A percentile compares a stretch with the other conserved stretches of the same genome.
Evolutionary conservation across 1,284 basidiomycete species (phyloP).

Genomic region (Trichosporon sp.): DNA sequence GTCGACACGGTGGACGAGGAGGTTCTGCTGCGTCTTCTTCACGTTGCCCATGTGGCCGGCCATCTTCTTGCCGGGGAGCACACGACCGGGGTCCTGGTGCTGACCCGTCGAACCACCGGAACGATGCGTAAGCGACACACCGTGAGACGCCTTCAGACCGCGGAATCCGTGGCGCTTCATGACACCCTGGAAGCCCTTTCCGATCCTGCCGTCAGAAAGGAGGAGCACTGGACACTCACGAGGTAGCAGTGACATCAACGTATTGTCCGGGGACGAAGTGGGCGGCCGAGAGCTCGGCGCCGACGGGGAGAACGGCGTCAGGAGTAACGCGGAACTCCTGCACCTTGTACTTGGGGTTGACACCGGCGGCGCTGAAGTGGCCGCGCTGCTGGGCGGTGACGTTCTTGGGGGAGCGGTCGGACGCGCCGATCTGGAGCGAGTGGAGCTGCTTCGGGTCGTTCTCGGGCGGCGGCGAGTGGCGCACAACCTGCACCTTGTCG

Average conservation of each 20-base stretch:
- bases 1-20: constrained; percentile 85
- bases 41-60: constrained; percentile 86
- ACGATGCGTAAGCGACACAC: constrained; percentile 93
- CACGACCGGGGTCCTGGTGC: constrained; percentile 92
- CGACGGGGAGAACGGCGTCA: constrained; percentile 84
- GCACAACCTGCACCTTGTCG: constrained; percentile 52
- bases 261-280: constrained; percentile 98
- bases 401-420: constrained; percentile 63
- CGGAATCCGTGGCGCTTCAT: constrained; percentile 97
- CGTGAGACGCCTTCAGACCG: constrained; percentile 89
- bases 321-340: constrained; percentile 84
- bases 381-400: constrained; percentile 72
- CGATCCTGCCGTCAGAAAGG: constrained; percentile 53
- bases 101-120: constrained; percentile 89
- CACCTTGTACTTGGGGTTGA: constrained; percentile 79
- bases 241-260: constrained; percentile 88
- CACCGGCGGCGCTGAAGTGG: constrained; percentile 77
- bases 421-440: constrained; percentile 78
- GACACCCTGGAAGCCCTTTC: constrained; percentile 93
- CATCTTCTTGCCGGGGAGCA: constrained; percentile 98
- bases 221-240: constrained; percentile 62
- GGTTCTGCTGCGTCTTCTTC: constrained; percentile 80
- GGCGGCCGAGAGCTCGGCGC: constrained; percentile 80
- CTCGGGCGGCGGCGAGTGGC: constrained; percentile 35
- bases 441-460: constrained; percentile 59